A percentile compares a stretch with the other conserved stretches of the same genome.
Evolutionary conservation across 306 rosid genomes (phyloP).

Genomic region (Lotus japonicus): DNA sequence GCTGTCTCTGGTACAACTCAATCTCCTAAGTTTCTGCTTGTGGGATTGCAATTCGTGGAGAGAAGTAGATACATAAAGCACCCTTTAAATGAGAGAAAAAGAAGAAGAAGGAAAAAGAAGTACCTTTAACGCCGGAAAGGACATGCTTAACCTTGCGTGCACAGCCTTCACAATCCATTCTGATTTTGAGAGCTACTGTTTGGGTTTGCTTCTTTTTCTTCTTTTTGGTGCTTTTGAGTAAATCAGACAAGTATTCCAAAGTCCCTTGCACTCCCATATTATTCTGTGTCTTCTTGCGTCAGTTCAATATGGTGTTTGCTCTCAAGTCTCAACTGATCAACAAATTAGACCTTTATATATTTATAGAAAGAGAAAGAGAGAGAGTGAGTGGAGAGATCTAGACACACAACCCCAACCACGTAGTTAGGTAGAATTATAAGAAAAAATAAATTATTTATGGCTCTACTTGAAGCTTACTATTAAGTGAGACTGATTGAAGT

Average conservation of each 20-base stretch:
- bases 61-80: no score
- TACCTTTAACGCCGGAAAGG: slow-evolving; percentile 85
- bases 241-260: slow-evolving; percentile 65
- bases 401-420: not conserved
- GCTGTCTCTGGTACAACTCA: no score
- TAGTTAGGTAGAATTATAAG: not conserved
- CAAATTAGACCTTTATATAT: not conserved
- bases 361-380: not conserved
- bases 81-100: no score
- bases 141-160: slow-evolving; percentile 81
- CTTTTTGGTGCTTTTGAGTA: slow-evolving; percentile 36
- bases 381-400: not conserved
- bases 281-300: not conserved
- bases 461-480: not conserved
- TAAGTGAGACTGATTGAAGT: not conserved
- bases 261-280: slow-evolving; percentile 86
- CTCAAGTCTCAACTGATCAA: not conserved
- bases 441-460: slow-evolving; percentile 22
- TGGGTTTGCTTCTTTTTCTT: slow-evolving; percentile 80
- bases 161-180: slow-evolving; percentile 98
- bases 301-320: not conserved
- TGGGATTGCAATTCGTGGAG: no score
- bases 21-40: no score
- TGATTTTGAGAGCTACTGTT: slow-evolving; percentile 74
- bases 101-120: no score